A percentile compares a stretch with the other conserved stretches of the same genome.
Conservation (phyloP, 2,329 filamentous ascomycete genomes). For the Calonectria fujianensis region DNA sequence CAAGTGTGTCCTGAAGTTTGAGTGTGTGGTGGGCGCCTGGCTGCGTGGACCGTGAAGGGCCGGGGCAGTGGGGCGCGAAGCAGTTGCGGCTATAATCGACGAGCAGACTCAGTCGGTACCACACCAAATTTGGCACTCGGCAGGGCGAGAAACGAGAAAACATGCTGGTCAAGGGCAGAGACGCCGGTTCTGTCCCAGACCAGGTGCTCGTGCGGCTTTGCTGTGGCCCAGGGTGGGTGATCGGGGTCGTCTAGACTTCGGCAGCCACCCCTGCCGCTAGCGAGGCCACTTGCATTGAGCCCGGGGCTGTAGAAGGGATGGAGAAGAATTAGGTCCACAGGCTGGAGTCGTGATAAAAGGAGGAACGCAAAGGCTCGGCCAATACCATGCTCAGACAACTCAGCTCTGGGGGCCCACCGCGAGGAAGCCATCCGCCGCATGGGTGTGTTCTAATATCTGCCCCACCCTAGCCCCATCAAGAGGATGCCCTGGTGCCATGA, state of each 20-base stretch:
- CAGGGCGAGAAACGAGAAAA: slow-evolving; percentile 52
- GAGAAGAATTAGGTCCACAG: slow-evolving; percentile 55
- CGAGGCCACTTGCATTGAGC: slow-evolving; percentile 51
- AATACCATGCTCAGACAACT: slow-evolving; percentile 40
- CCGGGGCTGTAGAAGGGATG: slow-evolving; percentile 55
- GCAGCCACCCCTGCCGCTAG: slow-evolving; percentile 52
- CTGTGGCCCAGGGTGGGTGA: slow-evolving; percentile 47
- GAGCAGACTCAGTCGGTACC: slow-evolving; percentile 40
- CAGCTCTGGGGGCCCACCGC: slow-evolving; percentile 21
- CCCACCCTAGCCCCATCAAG: slow-evolving; percentile 32
- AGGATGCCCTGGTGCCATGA: slow-evolving; percentile 34
- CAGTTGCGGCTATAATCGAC: slow-evolving; percentile 44
- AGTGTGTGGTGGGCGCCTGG: slow-evolving; percentile 37
- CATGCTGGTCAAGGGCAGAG: slow-evolving; percentile 45
- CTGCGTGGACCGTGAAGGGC: slow-evolving; percentile 32
- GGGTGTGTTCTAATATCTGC: slow-evolving; percentile 25
- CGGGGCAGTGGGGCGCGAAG: slow-evolving; percentile 38
- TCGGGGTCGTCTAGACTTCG: slow-evolving; percentile 51
- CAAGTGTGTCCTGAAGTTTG: slow-evolving; percentile 42
- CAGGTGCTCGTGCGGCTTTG: slow-evolving; percentile 51
- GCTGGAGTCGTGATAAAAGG: slow-evolving; percentile 50
- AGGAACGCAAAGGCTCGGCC: slow-evolving; percentile 33
- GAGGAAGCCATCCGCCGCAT: slow-evolving; percentile 14
- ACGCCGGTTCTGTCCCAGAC: slow-evolving; percentile 48
- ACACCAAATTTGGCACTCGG: slow-evolving; percentile 51